Evolutionary conservation across 2,329 filamentous ascomycete species (phyloP).

Genomic region (Neoscytalidium dimidiatum): DNA sequence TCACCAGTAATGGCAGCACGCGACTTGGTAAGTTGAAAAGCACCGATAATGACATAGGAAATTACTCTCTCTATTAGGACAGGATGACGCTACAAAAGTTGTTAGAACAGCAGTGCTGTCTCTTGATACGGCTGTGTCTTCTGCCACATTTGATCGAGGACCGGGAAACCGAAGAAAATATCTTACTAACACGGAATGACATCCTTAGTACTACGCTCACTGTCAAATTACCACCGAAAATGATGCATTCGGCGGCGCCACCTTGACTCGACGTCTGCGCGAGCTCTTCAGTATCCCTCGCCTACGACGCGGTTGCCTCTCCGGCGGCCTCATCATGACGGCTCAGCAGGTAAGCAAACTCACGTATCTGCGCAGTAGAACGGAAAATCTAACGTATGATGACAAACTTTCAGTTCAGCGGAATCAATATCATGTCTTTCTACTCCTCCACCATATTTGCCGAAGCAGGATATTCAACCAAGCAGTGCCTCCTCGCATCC

Average conservation of each 20-base stretch:
- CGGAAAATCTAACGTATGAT: too few species aligned
- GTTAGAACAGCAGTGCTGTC: too few species aligned
- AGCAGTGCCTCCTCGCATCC: constrained; percentile 52
- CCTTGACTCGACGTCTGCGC: constrained; percentile 44
- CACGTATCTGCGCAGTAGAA: too few species aligned
- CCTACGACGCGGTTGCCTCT: constrained; percentile 70
- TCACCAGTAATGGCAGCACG: constrained; percentile 43
- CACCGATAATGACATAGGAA: too few species aligned
- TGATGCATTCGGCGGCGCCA: constrained; percentile 32
- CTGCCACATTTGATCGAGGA: too few species aligned
- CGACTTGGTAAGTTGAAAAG: constrained; percentile 30
- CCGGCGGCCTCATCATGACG: constrained; percentile 78
- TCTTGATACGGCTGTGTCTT: too few species aligned
- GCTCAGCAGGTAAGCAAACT: too few species aligned
- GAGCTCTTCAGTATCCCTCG: constrained; percentile 70
- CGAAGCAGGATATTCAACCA: constrained; percentile 45
- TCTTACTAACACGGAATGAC: neutral
- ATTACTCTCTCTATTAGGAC: too few species aligned
- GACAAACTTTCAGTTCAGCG: constrained; percentile 51
- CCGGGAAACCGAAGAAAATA: neutral
- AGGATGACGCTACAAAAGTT: too few species aligned
- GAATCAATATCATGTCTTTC: constrained; percentile 50
- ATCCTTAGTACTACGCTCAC: constrained; percentile 44
- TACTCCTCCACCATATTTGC: constrained; percentile 54
- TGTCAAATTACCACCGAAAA: constrained; percentile 38